Base-by-base conservation (phyloP, 2,329 filamentous ascomycete species). In the Cercospora sojina region DNA sequence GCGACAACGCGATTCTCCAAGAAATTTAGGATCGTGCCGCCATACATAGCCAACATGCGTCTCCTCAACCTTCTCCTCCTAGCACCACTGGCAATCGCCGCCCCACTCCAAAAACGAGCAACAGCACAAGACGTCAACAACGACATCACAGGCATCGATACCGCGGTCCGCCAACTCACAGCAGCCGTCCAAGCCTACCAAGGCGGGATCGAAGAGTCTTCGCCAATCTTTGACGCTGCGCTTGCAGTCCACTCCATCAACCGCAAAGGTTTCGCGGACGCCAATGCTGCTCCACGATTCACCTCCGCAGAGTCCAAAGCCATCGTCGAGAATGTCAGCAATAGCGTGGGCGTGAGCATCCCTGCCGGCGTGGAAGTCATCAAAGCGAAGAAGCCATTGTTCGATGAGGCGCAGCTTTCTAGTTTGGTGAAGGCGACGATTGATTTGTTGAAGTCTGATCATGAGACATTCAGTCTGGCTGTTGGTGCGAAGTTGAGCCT, bases 81-180 rank as follows among this genome's bases (percentile, higher is more conserved):
- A 47, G 67, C 69, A n/a, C 67, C 71, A 16, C 64, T 73, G 13
- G 66, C 69, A 9, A 56, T 67, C 12, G 65, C 68, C 13, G 41
- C 66, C 47, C 51, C 66, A 9, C 57, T 68, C 18, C 43, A 55
- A 20, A 67, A 66, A 27, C 67, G 67, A 58, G 66, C 62, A 10
- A 57, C 64, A 10, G 70, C 71, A n/a, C 63, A 71, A 32, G 64
- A 65, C 10, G 62, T 72, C 60, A 72, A 71, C 67, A 56, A 72
- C 69, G 72, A 71, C 67, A 71, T 74, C 47, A 73, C 69, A 2
- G 70, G 67, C 20, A 73, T 74, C 58, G 70, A 73, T 63, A 64
- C 60, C 27, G 69, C 70, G 3, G 73, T 74, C 5, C 69, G 65
- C 18, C 55, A 57, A 18, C 66, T 74, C 32, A 74, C 69, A n/a